These are phyloP conservation scores for Gossypium trilobum DNA, from an alignment of 441 rosid species.

Conservation along the genomic window DNA sequence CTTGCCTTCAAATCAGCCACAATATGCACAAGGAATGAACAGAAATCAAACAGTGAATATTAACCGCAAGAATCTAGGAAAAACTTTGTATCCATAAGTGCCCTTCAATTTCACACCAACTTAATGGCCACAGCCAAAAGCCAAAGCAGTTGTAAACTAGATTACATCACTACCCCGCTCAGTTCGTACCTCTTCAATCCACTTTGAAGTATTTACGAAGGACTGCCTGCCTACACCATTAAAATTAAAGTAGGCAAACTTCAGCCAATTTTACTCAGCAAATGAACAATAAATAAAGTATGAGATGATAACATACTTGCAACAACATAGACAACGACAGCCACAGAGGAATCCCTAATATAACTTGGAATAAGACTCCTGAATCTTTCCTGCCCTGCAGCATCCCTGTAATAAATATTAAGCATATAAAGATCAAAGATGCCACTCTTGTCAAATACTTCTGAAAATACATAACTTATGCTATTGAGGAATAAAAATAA, in stretches of 20 bases:
- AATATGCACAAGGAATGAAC: slow-evolving; percentile 1
- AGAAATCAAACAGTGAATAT: not conserved
- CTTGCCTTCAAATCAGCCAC: slow-evolving; percentile 52
- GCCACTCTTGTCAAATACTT: not conserved
- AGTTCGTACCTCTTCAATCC: slow-evolving; percentile 83
- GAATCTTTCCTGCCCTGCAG: slow-evolving; percentile 81
- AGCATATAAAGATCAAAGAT: not conserved
- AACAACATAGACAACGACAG: slow-evolving; percentile 76
- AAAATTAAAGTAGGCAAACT: slow-evolving; percentile 8
- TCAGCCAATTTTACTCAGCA: not conserved
- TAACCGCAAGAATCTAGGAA: not conserved
- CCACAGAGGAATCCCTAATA: slow-evolving; percentile 75
- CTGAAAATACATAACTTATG: not conserved
- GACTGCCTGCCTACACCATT: slow-evolving; percentile 60
- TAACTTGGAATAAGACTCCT: slow-evolving; percentile 86
- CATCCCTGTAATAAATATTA: slow-evolving; percentile 46
- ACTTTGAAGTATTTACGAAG: slow-evolving; percentile 65
- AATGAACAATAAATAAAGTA: not conserved
- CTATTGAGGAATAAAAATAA: not conserved
- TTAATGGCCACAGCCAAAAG: not conserved
- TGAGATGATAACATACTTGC: slow-evolving; percentile 48
- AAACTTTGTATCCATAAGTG: not conserved
- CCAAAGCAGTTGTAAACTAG: not conserved
- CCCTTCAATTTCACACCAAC: not conserved
- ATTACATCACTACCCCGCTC: slow-evolving; percentile 89